Base-by-base conservation (phyloP, 371 early-diverging fungal genomes). In the Mortierella sp. region DNA sequence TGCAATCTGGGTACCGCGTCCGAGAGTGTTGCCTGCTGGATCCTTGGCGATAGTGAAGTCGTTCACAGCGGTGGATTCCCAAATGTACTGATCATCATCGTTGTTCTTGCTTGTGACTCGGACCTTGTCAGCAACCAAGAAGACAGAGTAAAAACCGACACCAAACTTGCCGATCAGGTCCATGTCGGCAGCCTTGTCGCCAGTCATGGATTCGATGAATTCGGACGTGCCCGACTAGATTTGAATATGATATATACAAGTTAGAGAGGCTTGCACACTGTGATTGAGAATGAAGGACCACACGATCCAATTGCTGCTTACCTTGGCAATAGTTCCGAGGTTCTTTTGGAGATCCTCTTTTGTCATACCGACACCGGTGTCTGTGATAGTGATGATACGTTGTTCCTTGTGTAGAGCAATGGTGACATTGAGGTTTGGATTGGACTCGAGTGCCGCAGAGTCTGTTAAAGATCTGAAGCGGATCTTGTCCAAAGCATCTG, bases 351-450 rank as follows among this genome's bases (percentile, higher is more conserved):
- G 86, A 58, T 97, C 93, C 43, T 88, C 82, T 71, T 93, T 90
- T 43, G 95, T 97, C 99, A 99, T 99, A 53, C 99, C 99, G 57
- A 99, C 85, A 67, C 98, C 99, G 19, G 94, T 90, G 81, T 99
- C 99, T 22, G 88, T 85, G 57, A 99, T 96, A 3, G 87, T 89
- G 24, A 99, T 72, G 5, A 87, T 74, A 40, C 87, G 85, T 34
- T 84, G 63, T 19, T 86, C 90, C 60, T 83, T 85, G 80, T 95
- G 87, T 31, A 92, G 84, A 25, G 85, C 83, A 54, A 95, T 90
- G 10, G 87, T 83, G 65, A 96, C 92, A 43, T 88, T 87, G 34
- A 95, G 84, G 52, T 88, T 82, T 5, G 85, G 61, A 28, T 85
- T 85, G 39, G 68, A 51, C n/a, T 59, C 81, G 31, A 94, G 74